Percentiles rank a stretch among this genome's conserved stretches.
These are phyloP conservation scores for Amanita brunnescens DNA, from an alignment of 768 basidiomycete genomes.

Conservation along the genomic window DNA sequence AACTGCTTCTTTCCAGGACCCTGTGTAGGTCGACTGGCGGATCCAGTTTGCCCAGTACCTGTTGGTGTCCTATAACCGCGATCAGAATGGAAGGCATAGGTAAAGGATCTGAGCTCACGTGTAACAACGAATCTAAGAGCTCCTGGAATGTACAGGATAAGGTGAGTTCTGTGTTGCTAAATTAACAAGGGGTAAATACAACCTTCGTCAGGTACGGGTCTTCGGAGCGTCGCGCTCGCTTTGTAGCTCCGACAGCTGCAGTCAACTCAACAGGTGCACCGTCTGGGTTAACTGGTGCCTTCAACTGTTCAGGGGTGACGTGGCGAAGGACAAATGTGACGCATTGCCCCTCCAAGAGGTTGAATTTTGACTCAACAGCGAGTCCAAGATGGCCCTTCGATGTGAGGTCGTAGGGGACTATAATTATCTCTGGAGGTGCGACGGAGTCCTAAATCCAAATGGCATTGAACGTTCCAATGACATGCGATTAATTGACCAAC, in stretches of 20 bases:
- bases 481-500: slow-evolving; percentile 4
- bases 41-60: slow-evolving; percentile 89
- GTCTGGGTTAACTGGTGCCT: neutral
- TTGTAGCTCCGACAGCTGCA: slow-evolving; percentile 11
- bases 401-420: slow-evolving; percentile 58
- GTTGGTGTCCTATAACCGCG: slow-evolving; percentile 46
- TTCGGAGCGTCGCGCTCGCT: slow-evolving; percentile 34
- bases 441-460: slow-evolving; percentile 29
- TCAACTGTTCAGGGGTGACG: slow-evolving; percentile 29
- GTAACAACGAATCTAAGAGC: slow-evolving; percentile 47
- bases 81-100: neutral
- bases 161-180: neutral
- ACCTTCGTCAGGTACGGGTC: slow-evolving; percentile 72
- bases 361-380: slow-evolving; percentile 48
- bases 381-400: slow-evolving; percentile 68
- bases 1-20: slow-evolving; percentile 94
- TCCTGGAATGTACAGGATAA: slow-evolving; percentile 24
- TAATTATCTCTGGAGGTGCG: slow-evolving; percentile 39
- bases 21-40: slow-evolving; percentile 78
- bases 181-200: slow-evolving; percentile 1
- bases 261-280: neutral
- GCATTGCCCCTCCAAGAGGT: slow-evolving; percentile 74
- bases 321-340: slow-evolving; percentile 85
- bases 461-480: neutral
- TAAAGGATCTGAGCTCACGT: slow-evolving; percentile 28